Evolutionary conservation across 2,329 filamentous ascomycete genomes (phyloP).

Genomic region (Talaromyces albobiverticillius): DNA sequence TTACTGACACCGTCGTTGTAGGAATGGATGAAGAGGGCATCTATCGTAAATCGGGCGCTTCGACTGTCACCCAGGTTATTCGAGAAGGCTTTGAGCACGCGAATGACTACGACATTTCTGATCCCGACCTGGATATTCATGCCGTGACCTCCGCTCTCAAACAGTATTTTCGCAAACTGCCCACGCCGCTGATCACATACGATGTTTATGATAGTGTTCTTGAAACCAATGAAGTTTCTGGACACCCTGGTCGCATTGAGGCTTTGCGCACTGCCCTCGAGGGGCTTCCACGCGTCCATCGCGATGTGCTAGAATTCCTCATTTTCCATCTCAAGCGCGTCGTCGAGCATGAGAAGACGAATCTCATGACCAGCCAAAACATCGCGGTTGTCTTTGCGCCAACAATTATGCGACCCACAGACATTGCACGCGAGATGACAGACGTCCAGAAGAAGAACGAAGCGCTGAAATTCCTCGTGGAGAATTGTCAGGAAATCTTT

Average conservation of each 20-base stretch:
- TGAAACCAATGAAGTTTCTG: conserved; percentile 63
- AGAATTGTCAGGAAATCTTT: conserved; percentile 83
- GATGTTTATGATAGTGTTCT: conserved; percentile 88
- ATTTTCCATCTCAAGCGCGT: conserved; percentile 91
- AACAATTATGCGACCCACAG: conserved; percentile 90
- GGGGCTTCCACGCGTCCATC: conserved; percentile 76
- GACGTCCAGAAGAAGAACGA: conserved; percentile 93
- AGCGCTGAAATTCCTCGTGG: conserved; percentile 88
- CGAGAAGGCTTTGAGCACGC: conserved; percentile 88
- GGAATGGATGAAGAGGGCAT: conserved; percentile 95
- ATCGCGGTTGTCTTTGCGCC: conserved; percentile 95
- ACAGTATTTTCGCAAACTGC: conserved; percentile 94
- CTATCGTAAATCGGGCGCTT: conserved; percentile 94
- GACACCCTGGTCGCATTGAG: conserved; percentile 64
- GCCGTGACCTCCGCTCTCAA: conserved; percentile 94
- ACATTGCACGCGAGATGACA: conserved; percentile 89
- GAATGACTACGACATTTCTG: conserved; percentile 84
- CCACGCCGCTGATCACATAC: conserved; percentile 83
- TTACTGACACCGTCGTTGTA: conserved; percentile 22
- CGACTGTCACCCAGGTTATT: conserved; percentile 83
- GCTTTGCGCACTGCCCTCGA: conserved; percentile 72
- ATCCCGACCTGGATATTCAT: conserved; percentile 90
- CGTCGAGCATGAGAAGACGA: conserved; percentile 76
- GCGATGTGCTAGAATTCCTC: conserved; percentile 87
- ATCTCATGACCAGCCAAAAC: conserved; percentile 96